Percentiles rank a stretch among this genome's conserved stretches.
phyloP scores from a whole-genome alignment of 1,284 basidiomycete species.

The Moesziomyces globuligerus region DNA sequence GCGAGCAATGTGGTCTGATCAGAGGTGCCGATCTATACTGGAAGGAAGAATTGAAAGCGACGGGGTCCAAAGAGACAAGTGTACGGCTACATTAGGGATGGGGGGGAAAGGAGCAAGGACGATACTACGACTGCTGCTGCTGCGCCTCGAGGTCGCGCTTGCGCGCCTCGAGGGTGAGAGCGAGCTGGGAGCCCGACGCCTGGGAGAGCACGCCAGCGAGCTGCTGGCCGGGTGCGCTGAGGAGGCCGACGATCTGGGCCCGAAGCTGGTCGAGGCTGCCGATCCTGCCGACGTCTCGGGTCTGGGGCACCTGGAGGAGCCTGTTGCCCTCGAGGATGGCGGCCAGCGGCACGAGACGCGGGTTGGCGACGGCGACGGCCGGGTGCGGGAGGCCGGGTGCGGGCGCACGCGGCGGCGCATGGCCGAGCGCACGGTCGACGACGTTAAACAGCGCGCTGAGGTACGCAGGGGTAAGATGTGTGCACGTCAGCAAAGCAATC shows the following conservation, averaged over 20 bases:
- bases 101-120: not conserved
- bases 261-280: conserved; percentile 53
- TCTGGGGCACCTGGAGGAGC: conserved; percentile 50
- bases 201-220: conserved; percentile 57
- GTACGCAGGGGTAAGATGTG: conserved; percentile 51
- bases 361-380: conserved; percentile 40
- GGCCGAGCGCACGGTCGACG: conserved; percentile 52
- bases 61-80: not conserved
- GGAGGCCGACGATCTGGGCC: conserved; percentile 63
- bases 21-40: conserved; percentile 12
- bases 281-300: conserved; percentile 53
- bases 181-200: conserved; percentile 54
- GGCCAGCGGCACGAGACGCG: conserved; percentile 53
- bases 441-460: conserved; percentile 54
- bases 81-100: conserved; percentile 2
- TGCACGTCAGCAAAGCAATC: conserved; percentile 58
- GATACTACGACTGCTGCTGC: conserved; percentile 6
- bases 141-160: conserved; percentile 59
- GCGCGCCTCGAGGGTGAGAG: conserved; percentile 57
- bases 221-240: conserved; percentile 56
- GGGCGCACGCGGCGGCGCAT: conserved; percentile 30
- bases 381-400: conserved; percentile 16
- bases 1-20: no score
- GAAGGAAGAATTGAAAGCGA: not conserved
- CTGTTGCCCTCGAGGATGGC: conserved; percentile 51